Conservation (phyloP, 306 rosid genomes). For the Quercus engelmannii region DNA sequence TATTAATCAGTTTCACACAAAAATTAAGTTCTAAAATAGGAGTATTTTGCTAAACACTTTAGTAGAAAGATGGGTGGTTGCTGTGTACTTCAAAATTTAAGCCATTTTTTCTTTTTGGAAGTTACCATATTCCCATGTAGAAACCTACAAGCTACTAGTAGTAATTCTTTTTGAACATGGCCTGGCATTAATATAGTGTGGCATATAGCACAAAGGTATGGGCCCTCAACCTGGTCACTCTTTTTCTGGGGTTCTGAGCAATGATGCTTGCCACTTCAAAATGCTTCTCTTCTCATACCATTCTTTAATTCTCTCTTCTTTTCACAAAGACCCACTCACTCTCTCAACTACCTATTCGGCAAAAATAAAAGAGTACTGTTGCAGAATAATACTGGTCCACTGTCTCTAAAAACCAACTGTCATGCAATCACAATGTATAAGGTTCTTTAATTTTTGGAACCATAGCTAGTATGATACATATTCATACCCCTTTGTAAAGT, state of each 20-base stretch:
- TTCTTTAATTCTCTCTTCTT: constrained; percentile 65
- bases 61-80: too few species aligned
- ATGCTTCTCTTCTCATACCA: constrained; percentile 20
- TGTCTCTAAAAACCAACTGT: constrained; percentile 15
- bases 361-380: constrained; percentile 19
- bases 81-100: too few species aligned
- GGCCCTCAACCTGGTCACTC: constrained; percentile 38
- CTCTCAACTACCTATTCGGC: constrained; percentile 51
- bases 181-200: constrained; percentile 25
- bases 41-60: too few species aligned
- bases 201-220: constrained; percentile 58
- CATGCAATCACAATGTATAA: constrained; percentile 15
- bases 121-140: constrained; percentile 34
- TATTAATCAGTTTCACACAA: too few species aligned
- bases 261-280: constrained; percentile 59
- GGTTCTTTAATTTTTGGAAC: constrained; percentile 2
- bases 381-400: constrained; percentile 50
- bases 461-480: not conserved
- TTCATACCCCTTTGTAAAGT: constrained; percentile 33
- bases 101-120: not conserved
- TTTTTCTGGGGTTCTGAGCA: constrained; percentile 50
- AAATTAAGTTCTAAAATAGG: too few species aligned
- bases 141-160: constrained; percentile 8
- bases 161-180: constrained; percentile 37
- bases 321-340: constrained; percentile 64